Evolutionary conservation across 2,329 filamentous ascomycete species (phyloP).

Genomic region (Alternaria viburni): DNA sequence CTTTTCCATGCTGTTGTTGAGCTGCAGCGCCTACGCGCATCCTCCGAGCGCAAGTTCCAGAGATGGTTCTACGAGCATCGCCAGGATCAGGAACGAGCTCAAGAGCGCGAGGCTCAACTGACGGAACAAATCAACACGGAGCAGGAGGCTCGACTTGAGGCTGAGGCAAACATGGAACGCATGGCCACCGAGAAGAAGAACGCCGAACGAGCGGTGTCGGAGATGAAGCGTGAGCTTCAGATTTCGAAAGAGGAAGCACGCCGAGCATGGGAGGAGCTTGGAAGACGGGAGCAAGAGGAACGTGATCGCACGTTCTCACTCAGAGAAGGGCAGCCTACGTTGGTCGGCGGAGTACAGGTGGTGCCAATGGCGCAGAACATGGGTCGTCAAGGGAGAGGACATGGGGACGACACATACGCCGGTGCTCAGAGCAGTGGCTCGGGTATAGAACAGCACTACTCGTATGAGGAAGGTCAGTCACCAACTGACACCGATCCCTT

Average conservation of each 20-base stretch:
- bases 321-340: conserved; percentile 83
- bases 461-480: conserved; percentile 58
- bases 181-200: conserved; percentile 72
- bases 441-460: conserved; percentile 54
- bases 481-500: conserved; percentile 69
- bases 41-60: conserved; percentile 96
- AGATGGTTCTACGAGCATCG: conserved; percentile 98
- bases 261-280: conserved; percentile 95
- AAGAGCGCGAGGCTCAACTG: conserved; percentile 82
- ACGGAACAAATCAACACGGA: conserved; percentile 74
- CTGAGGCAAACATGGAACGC: conserved; percentile 69
- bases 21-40: conserved; percentile 88
- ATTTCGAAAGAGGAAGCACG: conserved; percentile 97
- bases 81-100: conserved; percentile 81
- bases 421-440: conserved; percentile 41
- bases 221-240: conserved; percentile 89
- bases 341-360: conserved; percentile 92
- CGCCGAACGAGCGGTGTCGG: conserved; percentile 78
- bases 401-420: conserved; percentile 41
- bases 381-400: conserved; percentile 48
- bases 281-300: conserved; percentile 90
- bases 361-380: conserved; percentile 85
- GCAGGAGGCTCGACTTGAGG: conserved; percentile 70
- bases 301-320: conserved; percentile 85
- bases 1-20: conserved; percentile 98